Evolutionary conservation across 1,139 yeast species (phyloP), one percentile per base, ranked within the genome.

Genomic region (Pichia sp.): DNA sequence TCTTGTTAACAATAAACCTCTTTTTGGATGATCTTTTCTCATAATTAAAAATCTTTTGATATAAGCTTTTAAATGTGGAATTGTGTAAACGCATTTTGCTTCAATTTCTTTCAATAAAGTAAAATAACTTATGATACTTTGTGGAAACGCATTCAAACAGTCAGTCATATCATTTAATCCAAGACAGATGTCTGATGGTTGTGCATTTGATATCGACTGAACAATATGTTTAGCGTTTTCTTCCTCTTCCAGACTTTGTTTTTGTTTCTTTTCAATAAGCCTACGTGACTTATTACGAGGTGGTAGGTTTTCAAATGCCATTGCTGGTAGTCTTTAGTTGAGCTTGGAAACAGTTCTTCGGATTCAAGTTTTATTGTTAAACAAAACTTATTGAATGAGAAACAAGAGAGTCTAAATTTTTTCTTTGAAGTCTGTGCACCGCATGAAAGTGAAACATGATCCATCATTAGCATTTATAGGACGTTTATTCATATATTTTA

Each of bases 131-230:
- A 89, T 79, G 45, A 88, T 73, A 58, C 89, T 97, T 52, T 77
- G 63, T 1, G 98, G 98, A 56, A 90, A 73, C 27, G 96, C 96
- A 64, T 89, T 95, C 53, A 92, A 77, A 1, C 92, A 95, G 68
- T 92, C 98, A 41, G 87, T 76, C 50, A 92, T 78, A 63, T 92
- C 98, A 67, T 90, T 92, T 50, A 92, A 72, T 0, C 97, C 98
- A 0, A 97, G 95, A 55, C 80, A 76, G 42, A 81, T 67, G 55
- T 79, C 82, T 2, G 45, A 27, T 11, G 32, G 46, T 25, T 44
- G 44, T 13, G 53, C 49, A 27, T 52, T 37, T 24, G 40, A 30
- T 20, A 41, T 44, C 6, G 42, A 39, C 8, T 32, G 30, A 4
- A 47, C 26, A 15, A 11, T 22, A 22, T 47, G 39, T 34, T 26